Evolutionary conservation across 2,329 filamentous ascomycete species (phyloP), one percentile per base, ranked within the genome.

Genomic region (Claviceps africana): DNA sequence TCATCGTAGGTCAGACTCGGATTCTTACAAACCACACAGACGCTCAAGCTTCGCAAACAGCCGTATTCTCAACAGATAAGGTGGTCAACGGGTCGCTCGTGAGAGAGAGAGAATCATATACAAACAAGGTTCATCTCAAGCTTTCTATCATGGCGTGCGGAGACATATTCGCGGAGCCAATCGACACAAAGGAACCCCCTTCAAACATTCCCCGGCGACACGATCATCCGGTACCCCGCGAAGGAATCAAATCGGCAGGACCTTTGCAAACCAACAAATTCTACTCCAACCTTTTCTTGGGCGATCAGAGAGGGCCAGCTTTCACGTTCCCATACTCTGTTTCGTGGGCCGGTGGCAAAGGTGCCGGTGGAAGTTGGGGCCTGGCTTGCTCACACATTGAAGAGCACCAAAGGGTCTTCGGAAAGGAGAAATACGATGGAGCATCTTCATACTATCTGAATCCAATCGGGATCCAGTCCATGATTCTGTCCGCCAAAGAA

Each of bases 211-310:
- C 61, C 9, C 64, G 67, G 42, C 71, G 71, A 30, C 59, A 69
- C 21, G 78, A 83, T 56, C 82, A 85, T 56, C 82, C 82, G 0
- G 78, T 78, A 28, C 67, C 75, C 42, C 72, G 77, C 15, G 63
- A 71, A 22, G 78, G 78, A 6, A 70, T 84, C 40, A 63, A 59
- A 33, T 65, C 70, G 17, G 59, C 66, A 1, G 63, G 64, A 0
- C 79, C 83, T 3, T 69, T 87, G 46, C 72, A 79, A 48, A 91
- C 86, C 25, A 91, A 90, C 72, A 90, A 87, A 61, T 90, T 89
- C 64, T 88, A 86, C 59, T 76, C 83, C 59, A 93, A 93, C 61
- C 81, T 93, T 56, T 88, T 88, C 64, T 72, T 96, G 0, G 85
- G 82, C 4, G 75, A 75, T 44, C 88, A 95, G 65, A 78, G 73